Base-by-base conservation (phyloP, 2,329 filamentous ascomycete genomes). In the Botrytis deweyae region DNA sequence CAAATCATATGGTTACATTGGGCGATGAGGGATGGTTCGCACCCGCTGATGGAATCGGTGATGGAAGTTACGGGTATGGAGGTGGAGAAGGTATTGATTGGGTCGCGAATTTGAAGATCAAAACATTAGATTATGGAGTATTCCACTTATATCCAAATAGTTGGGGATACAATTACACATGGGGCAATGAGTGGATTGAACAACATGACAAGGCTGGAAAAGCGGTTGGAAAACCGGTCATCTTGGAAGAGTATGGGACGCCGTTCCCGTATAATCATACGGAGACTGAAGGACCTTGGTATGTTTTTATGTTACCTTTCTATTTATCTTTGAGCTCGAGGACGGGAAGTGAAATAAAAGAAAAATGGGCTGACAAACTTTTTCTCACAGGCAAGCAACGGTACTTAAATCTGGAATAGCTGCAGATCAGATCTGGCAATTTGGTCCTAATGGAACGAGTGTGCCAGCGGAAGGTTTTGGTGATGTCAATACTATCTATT, bases 21-120 rank as follows among this genome's bases (percentile, higher is more conserved):
- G 89, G 90, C 25, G 89, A 91, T 76, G 90, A 92, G 80, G 90
- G 90, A 10, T 89, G 86, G 62, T 87, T 88, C 6, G 78, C 82
- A 8, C 77, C 80, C 1, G 74, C 75, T 29, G 81, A 81, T 33
- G 81, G 80, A 7, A 81, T 81, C 14, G 83, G 82, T 6, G 82
- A 82, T 42, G 83, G 81, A 2, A 80, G 79, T 52, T 87, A 87
- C 75, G 84, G 84, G 0, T 87, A 86, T 77, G 74, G 73, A 40
- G 82, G 80, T 62, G 76, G 74, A 64, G 86, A 88, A 75, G 86
- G 87, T 38, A 78, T 84, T 16, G 84, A 88, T 78, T 88, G 85
- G 76, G 83, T 81, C 16, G 81, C 81, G 69, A 87, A 87, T 75
- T 81, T 88, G 6, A 82, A 81, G 25, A 84, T 88, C 63, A 78